Percentiles rank a stretch among this genome's conserved stretches.
These are phyloP conservation scores for Calonectria honghensis DNA, from an alignment of 2,329 filamentous ascomycete genomes.

Conservation along the genomic window DNA sequence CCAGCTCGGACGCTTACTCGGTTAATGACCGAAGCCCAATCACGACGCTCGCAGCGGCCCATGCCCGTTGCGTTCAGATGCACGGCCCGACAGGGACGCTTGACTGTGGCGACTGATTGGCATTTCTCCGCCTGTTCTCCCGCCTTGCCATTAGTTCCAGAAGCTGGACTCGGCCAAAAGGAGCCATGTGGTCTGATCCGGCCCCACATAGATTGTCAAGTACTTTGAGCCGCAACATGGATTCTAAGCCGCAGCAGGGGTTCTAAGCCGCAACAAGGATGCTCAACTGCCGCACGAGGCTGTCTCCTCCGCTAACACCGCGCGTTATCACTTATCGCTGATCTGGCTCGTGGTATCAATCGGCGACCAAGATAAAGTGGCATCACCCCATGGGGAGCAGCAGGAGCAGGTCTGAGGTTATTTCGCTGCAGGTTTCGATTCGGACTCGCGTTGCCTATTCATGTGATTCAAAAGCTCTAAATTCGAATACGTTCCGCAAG, in stretches of 20 bases:
- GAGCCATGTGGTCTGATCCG: constrained; percentile 11
- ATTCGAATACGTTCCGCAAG: neutral
- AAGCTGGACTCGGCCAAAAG: constrained; percentile 12
- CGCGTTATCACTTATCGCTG: constrained; percentile 21
- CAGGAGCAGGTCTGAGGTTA: neutral
- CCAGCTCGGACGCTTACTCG: constrained; percentile 15
- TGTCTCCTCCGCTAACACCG: constrained; percentile 5
- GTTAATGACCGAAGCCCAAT: constrained; percentile 24
- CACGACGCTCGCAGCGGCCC: constrained; percentile 1
- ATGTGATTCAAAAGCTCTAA: too few relatives aligned
- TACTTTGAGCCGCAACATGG: constrained; percentile 30
- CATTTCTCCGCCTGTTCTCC: constrained; percentile 22
- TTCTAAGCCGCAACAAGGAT: constrained; percentile 25
- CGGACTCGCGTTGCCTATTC: neutral
- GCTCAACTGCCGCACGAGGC: constrained; percentile 13
- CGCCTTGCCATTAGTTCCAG: constrained; percentile 4
- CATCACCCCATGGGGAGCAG: constrained; percentile 16
- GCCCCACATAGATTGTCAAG: constrained; percentile 19
- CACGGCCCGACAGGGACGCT: neutral
- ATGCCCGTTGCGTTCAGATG: neutral
- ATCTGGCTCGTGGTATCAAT: constrained; percentile 1
- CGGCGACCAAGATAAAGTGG: constrained; percentile 5
- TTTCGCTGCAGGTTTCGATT: neutral
- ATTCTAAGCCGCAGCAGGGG: constrained; percentile 26
- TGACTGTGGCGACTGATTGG: neutral